Base-by-base conservation (phyloP, 208 protist species). In the Wallacemonas sp. region DNA sequence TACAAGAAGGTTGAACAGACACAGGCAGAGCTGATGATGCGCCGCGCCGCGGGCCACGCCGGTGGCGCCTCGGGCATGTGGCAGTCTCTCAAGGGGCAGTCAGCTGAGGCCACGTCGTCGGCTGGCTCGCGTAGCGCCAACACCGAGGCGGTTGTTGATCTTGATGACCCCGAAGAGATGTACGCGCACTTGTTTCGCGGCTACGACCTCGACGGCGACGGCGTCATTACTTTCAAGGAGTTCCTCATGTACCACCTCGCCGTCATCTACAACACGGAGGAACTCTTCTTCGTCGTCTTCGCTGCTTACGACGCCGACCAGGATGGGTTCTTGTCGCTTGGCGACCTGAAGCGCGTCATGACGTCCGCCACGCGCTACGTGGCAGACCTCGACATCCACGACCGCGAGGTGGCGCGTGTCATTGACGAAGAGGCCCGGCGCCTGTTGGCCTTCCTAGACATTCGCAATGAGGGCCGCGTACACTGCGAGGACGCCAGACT, bases 251-350 rank as follows among this genome's bases (percentile, higher is more conserved):
- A 93, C 68, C 91, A 96, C 58, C 66, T 94, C 9, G 91, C 87
- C 1, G 77, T 96, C 10, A 77, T 94, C 36, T 94, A 93, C 78
- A 90, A 78, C 63, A 93, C 88, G 21, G 88, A 96, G 65, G 91
- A 96, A 42, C 73, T 96, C 15, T 93, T 94, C 61, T 70, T 83
- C 39, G 78, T 98, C 33, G 78, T 96, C 29, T 98, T 97, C 68
- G 86, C 89, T 55, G 83, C 92, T 19, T 98, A 97, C 76, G 96
- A 98, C 77, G 76, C 85, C n/a, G 88, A 98, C 66, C 80, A 85
- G 9, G 87, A 96, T 45, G 94, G 93, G n/a, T 85, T 74, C 66
- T 79, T 98, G 26, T 93, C 84, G 4, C 67, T 87, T 19, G 52
- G 78, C 2, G 94, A 98, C 30, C 84, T 98, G 63, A 79, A 78